Evolutionary conservation across 441 rosid genomes (phyloP).

Genomic region (Gossypium davidsonii): DNA sequence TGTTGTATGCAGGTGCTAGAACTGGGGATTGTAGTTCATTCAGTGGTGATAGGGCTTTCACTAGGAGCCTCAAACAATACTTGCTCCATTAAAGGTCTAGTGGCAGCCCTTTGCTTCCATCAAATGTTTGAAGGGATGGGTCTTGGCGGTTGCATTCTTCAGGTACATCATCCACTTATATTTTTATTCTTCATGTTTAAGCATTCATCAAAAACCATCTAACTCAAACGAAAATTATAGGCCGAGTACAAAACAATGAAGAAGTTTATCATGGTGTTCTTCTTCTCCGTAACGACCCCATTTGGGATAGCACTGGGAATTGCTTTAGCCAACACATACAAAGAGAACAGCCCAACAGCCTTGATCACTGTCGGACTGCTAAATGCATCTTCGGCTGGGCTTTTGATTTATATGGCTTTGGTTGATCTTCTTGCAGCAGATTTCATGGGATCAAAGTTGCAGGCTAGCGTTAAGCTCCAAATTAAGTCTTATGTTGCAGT

Average conservation of each 20-base stretch:
- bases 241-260: slow-evolving; percentile 30
- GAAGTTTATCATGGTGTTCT: slow-evolving; percentile 34
- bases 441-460: slow-evolving; percentile 40
- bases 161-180: slow-evolving; percentile 20
- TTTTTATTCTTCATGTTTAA: neutral
- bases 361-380: slow-evolving; percentile 41
- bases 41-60: slow-evolving; percentile 37
- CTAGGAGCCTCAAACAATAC: slow-evolving; percentile 37
- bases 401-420: slow-evolving; percentile 51
- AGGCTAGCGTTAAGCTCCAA: slow-evolving; percentile 40
- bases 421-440: slow-evolving; percentile 45
- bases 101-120: slow-evolving; percentile 59
- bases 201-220: neutral
- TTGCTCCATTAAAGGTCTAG: slow-evolving; percentile 35
- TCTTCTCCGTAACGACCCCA: slow-evolving; percentile 44
- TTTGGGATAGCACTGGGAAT: slow-evolving; percentile 43
- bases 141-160: slow-evolving; percentile 52
- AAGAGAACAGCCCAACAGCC: slow-evolving; percentile 37
- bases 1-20: slow-evolving; percentile 28
- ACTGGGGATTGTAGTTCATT: slow-evolving; percentile 36
- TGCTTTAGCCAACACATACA: slow-evolving; percentile 26
- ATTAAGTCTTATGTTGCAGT: slow-evolving; percentile 31
- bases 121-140: slow-evolving; percentile 69
- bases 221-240: slow-evolving; percentile 6
- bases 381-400: slow-evolving; percentile 40